These are phyloP conservation scores for Triticum dicoccoides DNA, from an alignment of 176 grass and related monocot species.

Conservation along the genomic window DNA sequence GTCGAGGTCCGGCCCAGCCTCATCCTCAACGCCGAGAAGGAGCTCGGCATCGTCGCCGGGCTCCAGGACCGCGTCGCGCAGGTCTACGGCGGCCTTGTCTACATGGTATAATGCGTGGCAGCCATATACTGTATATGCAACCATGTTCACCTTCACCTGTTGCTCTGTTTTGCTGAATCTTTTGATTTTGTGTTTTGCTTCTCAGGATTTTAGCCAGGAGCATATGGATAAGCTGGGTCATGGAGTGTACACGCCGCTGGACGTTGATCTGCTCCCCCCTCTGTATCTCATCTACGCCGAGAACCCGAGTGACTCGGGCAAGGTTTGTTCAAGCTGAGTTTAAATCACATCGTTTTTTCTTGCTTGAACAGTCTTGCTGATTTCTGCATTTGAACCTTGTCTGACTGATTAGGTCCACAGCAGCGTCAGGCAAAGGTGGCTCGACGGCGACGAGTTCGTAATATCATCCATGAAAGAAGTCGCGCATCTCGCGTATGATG, in stretches of 20 bases:
- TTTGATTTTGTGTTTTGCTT: background rate
- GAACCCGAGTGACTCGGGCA: slow-evolving; percentile 90
- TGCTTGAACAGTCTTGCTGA: background rate
- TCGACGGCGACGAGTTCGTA: slow-evolving; percentile 59
- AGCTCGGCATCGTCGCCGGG: slow-evolving; percentile 88
- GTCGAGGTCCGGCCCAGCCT: slow-evolving; percentile 73
- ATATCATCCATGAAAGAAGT: slow-evolving; percentile 76
- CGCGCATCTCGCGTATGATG: slow-evolving; percentile 52
- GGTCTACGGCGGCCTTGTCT: slow-evolving; percentile 76
- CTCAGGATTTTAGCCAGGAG: slow-evolving; percentile 74
- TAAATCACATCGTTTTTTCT: background rate
- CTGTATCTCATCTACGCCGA: slow-evolving; percentile 77
- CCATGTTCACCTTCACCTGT: background rate
- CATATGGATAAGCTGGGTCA: slow-evolving; percentile 83
- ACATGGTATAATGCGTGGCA: slow-evolving; percentile 47
- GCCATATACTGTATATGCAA: background rate
- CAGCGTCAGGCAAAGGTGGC: slow-evolving; percentile 76
- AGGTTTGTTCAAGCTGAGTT: slow-evolving; percentile 45
- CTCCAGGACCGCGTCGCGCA: slow-evolving; percentile 84
- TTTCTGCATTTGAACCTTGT: background rate
- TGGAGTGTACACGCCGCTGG: slow-evolving; percentile 64
- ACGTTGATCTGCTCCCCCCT: slow-evolving; percentile 60
- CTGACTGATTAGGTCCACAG: slow-evolving; percentile 61
- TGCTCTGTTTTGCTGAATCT: background rate
- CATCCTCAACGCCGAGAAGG: slow-evolving; percentile 73